Base-by-base conservation (phyloP, 352 stramenopile species). In the Globisporangium uncinulatum region DNA sequence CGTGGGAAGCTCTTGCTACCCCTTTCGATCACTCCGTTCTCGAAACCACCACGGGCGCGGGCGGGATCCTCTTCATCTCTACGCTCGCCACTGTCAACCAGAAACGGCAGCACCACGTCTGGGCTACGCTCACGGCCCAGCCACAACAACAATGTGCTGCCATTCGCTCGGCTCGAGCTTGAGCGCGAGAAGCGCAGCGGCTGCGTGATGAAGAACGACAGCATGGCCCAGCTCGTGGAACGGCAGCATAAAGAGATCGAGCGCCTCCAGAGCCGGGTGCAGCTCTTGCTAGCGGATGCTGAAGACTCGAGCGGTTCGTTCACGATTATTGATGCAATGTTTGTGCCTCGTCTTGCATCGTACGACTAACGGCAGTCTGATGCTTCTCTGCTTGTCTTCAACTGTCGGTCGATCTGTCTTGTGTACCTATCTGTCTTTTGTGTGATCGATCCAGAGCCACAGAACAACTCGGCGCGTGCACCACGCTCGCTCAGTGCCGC, bases 211-310 rank as follows among this genome's bases (percentile, higher is more conserved):
- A 76, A 72, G 31, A 49, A 59, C 13, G 69, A 85, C 36, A 76
- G 89, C 31, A 65, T 89, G 20, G 61, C 66, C 3, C 56, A 55
- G 4, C 59, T 81, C 1, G 63, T 90, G 3, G 69, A 83, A 6
- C 71, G 70, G n/a, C 83, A 90, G 52, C 83, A 75, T 53, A 71
- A 66, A 11, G 80, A 92, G 42, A 90, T 90, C 55, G 70, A 87
- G 49, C 78, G 76, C 0, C 59, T 92, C 4, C 79, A 91, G 50
- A 74, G 42, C 6, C 78, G 88, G 63, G 75, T 92, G 32, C 67
- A 89, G 51, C 42, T 92, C 9, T 51, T 92, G 1, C 54, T 92
- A 21, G 61, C 75, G 0, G 66, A 73, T 4, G 24, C 24, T 0
- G 66, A 82, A 20, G 59, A 54, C 34, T 21, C 46, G 32, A 51